Base-by-base conservation (phyloP, 768 basidiomycete species). In the Tricholoma sp. region DNA sequence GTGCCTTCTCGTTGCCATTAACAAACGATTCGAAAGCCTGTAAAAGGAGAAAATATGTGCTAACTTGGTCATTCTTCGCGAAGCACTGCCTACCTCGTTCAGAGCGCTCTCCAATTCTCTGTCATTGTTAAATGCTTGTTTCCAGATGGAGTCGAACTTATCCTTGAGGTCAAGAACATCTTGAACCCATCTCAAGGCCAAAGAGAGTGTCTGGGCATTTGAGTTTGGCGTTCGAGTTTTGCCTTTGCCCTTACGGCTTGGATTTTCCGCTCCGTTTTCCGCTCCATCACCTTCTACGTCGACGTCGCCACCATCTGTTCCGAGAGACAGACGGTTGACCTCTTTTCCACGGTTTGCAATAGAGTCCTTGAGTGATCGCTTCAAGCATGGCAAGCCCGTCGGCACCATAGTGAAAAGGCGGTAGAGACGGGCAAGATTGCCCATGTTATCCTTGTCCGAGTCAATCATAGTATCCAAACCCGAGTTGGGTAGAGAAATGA, bases 21-120 rank as follows among this genome's bases (percentile, higher is more conserved):
- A 98, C 84, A 69, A 98, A 97, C 1, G 84, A 80, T 70, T 89
- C 86, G 66, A 98, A 98, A 0, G 94, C 94, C 96, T 99, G 60
- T 8, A 56, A 50, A 50, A 31, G 51, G 47, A 10, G 17, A 32
- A 32, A n/a, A 56, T 32, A 31, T 42, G 44, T 36, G 50, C 28
- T 37, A 17, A 41, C 34, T 52, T 15, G 10, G 34, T 37, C 18
- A 37, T 37, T 20, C n/a, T 29, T 37, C 18, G 12, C 18, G 20
- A 20, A 37, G 15, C 6, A 18, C 52, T 1, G 20, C 76, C 53
- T 69, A 94, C 97, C 76, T 94, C 92, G 61, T 94, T 91, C 34
- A 97, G 73, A 9, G 85, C 78, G 57, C 83, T 86, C 70, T 95
- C 94, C 3, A 98, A 61, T 2, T 86, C 85, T 55, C 85, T 81